Base-by-base conservation (phyloP, 2,329 filamentous ascomycete genomes). In the Fusarium foetens region DNA sequence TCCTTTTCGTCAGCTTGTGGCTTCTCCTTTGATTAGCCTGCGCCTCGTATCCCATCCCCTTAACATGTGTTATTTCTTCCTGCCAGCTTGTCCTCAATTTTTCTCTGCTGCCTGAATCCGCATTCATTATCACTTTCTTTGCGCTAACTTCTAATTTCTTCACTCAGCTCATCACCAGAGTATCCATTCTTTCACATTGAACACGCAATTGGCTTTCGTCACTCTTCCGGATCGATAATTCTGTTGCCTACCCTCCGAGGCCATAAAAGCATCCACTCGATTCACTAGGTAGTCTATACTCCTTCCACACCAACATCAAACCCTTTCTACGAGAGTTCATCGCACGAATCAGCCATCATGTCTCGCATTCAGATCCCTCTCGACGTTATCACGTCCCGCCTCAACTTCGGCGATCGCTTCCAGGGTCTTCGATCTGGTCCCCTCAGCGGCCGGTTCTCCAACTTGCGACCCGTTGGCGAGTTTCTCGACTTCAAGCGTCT, bases 401-500 rank as follows among this genome's bases (percentile, higher is more conserved):
- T 98, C 82, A 96, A 96, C 84, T 85, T 97, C 70, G 85, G 86
- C 75, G 94, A 96, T 75, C 94, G 95, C 80, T 95, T 98, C 85
- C 90, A 93, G 76, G 90, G 91, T 80, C 87, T 98, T 73, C 92
- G 94, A 80, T 90, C 91, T 68, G 93, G 94, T 76, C 93, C 93
- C 38, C 81, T 98, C 68, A 89, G 89, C 66, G 89, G 91, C 73
- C 92, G 96, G 74, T 98, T 98, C 83, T 91, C 95, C 83, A 98
- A 98, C 84, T 88, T 99, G 80, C 93, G 92, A 68, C 95, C 96
- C 69, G 83, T 98, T 76, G 91, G 92, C 81, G 96, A 99, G 84
- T 99, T 99, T 85, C 88, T 98, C 83, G 95, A 98, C 84, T 83
- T 98, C 85, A 98, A 98, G 90, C 94, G 95, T 76, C 79, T 99